These are phyloP conservation scores for Dalbergia cultrata DNA, from an alignment of 306 rosid genomes.

Conservation along the genomic window DNA sequence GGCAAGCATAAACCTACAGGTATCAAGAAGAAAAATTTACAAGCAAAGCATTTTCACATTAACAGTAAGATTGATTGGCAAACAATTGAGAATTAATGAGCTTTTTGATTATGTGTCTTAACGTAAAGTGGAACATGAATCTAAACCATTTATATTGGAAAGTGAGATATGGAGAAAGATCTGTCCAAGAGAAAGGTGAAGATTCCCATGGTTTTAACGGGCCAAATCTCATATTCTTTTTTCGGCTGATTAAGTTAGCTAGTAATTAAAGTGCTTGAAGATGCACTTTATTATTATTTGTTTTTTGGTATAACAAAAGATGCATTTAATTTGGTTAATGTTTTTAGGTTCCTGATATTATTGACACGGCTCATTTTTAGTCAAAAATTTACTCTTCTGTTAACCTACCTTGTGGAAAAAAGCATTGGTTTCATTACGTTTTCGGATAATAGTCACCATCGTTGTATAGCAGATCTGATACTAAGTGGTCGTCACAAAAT, in stretches of 20 bases:
- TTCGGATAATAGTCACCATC: background rate
- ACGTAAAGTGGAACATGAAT: slow-evolving; percentile 10
- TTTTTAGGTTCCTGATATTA: slow-evolving; percentile 20
- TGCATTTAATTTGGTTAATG: slow-evolving; percentile 1
- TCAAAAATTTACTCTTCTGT: background rate
- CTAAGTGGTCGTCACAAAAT: background rate
- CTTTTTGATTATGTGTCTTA: slow-evolving; percentile 1
- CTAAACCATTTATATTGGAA: slow-evolving; percentile 25
- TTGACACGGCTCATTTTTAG: background rate
- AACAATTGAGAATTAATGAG: background rate
- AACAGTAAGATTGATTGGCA: background rate
- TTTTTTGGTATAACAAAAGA: too few species aligned
- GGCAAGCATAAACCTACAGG: slow-evolving; percentile 1
- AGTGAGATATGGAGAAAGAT: slow-evolving; percentile 33
- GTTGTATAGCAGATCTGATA: background rate
- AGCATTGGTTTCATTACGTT: background rate
- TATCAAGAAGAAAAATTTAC: background rate
- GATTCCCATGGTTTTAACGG: slow-evolving; percentile 14
- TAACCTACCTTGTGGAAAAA: slow-evolving; percentile 4
- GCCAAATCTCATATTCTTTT: slow-evolving; percentile 32
- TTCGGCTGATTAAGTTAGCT: background rate
- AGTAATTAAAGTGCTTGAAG: background rate
- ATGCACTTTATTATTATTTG: too few species aligned
- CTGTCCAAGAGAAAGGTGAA: slow-evolving; percentile 26
- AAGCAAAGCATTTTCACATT: slow-evolving; percentile 21